These are phyloP conservation scores for Penicillium arizonense DNA, from an alignment of 495 filamentous ascomycete species.

Conservation along the genomic window DNA sequence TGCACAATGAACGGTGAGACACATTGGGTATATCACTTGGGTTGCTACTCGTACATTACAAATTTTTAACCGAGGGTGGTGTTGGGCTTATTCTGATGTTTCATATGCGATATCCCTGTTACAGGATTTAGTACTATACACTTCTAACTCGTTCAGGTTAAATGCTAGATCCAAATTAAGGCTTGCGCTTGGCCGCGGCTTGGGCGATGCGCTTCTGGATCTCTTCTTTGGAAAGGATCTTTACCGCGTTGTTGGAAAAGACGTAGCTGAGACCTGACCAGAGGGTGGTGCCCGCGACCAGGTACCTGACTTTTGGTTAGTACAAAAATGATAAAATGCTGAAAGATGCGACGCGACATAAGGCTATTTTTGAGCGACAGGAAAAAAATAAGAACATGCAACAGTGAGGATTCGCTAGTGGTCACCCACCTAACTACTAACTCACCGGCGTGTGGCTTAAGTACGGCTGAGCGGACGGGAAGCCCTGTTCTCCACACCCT, in stretches of 20 bases:
- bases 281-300: slow-evolving; percentile 77
- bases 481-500: slow-evolving; percentile 51
- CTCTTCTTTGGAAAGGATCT: slow-evolving; percentile 62
- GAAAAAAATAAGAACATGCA: slow-evolving; percentile 31
- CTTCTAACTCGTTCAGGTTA: background rate
- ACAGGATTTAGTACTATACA: slow-evolving; percentile 1
- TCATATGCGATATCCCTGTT: slow-evolving; percentile 1
- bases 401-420: slow-evolving; percentile 50
- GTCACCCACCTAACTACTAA: slow-evolving; percentile 52
- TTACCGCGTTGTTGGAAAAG: slow-evolving; percentile 77
- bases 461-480: slow-evolving; percentile 50
- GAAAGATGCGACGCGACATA: background rate
- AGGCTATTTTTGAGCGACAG: slow-evolving; percentile 6
- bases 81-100: background rate
- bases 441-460: slow-evolving; percentile 49
- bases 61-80: no score
- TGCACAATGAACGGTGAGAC: no score
- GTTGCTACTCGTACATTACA: no score
- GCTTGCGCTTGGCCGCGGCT: slow-evolving; percentile 29
- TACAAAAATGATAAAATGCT: background rate
- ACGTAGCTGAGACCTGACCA: slow-evolving; percentile 85
- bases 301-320: slow-evolving; percentile 39
- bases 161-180: background rate
- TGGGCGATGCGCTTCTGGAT: slow-evolving; percentile 38
- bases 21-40: no score